phyloP scores from a whole-genome alignment of 345 rosid genomes.

The Psidium guajava region DNA sequence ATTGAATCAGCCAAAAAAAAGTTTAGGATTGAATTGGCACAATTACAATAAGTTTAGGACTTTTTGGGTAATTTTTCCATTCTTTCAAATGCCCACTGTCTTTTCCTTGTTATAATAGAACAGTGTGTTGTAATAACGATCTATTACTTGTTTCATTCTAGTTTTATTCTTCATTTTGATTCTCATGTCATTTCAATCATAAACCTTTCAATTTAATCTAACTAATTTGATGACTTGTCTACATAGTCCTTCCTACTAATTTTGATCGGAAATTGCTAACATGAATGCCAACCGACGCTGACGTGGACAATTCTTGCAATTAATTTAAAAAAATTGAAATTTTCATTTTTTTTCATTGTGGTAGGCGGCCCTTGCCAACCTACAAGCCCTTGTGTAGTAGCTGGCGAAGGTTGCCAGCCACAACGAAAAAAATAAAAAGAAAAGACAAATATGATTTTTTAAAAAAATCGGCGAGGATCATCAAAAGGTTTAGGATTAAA shows the following conservation, averaged over 20 bases:
- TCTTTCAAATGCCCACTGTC: background rate
- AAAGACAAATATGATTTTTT: background rate
- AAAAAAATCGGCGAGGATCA: background rate
- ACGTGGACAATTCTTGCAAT: background rate
- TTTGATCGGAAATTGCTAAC: fast-evolving
- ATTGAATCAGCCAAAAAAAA: no score
- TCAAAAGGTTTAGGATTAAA: no score
- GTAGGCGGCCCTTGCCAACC: fast-evolving
- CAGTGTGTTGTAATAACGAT: background rate
- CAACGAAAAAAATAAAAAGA: background rate
- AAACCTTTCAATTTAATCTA: no score
- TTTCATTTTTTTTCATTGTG: background rate
- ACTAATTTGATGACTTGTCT: no score
- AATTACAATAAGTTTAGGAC: no score
- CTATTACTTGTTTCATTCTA: background rate
- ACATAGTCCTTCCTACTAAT: background rate
- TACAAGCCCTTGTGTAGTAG: background rate
- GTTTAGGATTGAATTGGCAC: no score
- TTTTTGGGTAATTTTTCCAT: no score
- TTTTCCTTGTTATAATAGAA: background rate
- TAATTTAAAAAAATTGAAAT: background rate
- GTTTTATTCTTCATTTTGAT: background rate
- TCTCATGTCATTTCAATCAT: background rate
- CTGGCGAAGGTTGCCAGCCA: fast-evolving
- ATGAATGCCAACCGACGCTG: fast-evolving